phyloP scores from a whole-genome alignment of 148 eudicot genomes.

The Rhododendron kiyosumense region DNA sequence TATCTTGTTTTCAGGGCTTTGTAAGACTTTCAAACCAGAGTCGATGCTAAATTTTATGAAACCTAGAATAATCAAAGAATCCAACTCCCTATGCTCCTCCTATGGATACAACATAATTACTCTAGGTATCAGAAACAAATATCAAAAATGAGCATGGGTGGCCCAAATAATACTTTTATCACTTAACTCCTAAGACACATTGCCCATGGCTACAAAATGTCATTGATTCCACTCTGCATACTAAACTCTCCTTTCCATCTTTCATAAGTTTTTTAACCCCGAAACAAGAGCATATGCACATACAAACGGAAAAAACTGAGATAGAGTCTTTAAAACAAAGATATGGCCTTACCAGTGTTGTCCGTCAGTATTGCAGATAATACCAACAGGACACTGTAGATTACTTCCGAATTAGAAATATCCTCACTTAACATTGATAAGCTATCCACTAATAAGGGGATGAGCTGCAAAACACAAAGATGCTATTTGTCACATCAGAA shows the following conservation, averaged over 20 bases:
- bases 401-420: constrained; percentile 48
- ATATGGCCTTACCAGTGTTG: constrained; percentile 52
- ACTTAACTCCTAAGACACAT: not conserved
- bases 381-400: constrained; percentile 67
- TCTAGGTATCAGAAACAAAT: not conserved
- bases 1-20: not conserved
- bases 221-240: not conserved
- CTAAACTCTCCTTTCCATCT: not conserved
- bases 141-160: not conserved
- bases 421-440: constrained; percentile 59
- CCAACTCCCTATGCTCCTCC: not conserved
- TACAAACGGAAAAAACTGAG: constrained; percentile 1
- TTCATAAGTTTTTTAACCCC: not conserved
- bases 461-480: constrained; percentile 50
- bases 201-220: not conserved
- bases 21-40: not conserved
- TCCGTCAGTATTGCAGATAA: constrained; percentile 74
- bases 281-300: not conserved
- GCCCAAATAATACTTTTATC: not conserved
- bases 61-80: not conserved
- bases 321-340: not conserved
- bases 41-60: not conserved
- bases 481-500: not conserved
- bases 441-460: constrained; percentile 59
- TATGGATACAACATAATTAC: not conserved